Evolutionary conservation across 176 grass and related monocot species (phyloP).

Genomic region (Cymbopogon citratus): DNA sequence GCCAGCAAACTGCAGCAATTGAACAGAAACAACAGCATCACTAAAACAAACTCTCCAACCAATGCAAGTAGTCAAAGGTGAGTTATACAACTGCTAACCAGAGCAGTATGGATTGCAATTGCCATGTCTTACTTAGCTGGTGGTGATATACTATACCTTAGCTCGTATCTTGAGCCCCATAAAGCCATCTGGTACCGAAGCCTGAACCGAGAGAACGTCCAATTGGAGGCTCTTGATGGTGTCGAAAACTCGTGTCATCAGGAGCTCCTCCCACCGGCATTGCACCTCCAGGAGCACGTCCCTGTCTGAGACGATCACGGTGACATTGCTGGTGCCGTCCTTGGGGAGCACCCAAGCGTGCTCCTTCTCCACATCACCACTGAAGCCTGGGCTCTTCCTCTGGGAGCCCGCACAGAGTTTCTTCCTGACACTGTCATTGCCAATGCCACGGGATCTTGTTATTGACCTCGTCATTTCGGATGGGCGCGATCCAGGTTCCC

Average conservation of each 20-base stretch:
- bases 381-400: conserved; percentile 28
- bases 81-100: too few relatives aligned
- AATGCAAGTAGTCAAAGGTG: too few relatives aligned
- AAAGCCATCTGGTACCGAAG: conserved; percentile 37
- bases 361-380: background rate
- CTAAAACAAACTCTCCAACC: too few relatives aligned
- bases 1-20: background rate
- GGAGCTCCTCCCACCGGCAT: conserved; percentile 65
- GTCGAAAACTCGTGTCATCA: conserved; percentile 65
- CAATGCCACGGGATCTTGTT: background rate
- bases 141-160: conserved; percentile 47
- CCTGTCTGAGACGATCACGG: conserved; percentile 43
- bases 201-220: conserved; percentile 68
- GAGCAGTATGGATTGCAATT: too few relatives aligned
- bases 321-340: conserved; percentile 44
- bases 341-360: too few relatives aligned
- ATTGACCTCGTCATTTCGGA: background rate
- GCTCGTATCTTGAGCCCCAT: conserved; percentile 66
- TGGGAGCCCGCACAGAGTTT: background rate
- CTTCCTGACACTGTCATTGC: conserved; percentile 9
- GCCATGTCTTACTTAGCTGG: too few relatives aligned
- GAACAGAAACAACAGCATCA: too few relatives aligned
- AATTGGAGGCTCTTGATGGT: conserved; percentile 53
- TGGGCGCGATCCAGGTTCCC: background rate
- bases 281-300: conserved; percentile 60